These are phyloP conservation scores for Talaromyces amestolkiae DNA, from an alignment of 2,329 filamentous ascomycete genomes.

Conservation along the genomic window DNA sequence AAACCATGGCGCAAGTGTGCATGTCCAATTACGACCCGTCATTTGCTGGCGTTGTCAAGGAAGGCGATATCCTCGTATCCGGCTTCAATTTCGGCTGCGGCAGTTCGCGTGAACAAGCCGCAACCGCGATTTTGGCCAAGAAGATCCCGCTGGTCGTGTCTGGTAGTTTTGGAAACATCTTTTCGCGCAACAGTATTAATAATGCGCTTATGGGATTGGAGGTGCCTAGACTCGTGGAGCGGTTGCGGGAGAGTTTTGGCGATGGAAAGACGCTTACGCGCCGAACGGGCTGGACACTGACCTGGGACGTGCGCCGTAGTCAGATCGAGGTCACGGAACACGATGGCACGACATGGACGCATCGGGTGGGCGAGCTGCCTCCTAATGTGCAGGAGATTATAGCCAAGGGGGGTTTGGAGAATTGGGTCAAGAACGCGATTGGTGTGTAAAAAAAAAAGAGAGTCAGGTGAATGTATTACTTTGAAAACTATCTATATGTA, in stretches of 20 bases:
- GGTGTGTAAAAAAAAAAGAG: conserved; percentile 20
- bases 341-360: conserved; percentile 66
- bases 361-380: conserved; percentile 79
- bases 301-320: conserved; percentile 75
- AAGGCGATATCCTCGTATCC: conserved; percentile 71
- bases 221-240: conserved; percentile 36
- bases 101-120: conserved; percentile 69
- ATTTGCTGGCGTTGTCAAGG: conserved; percentile 32
- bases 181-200: conserved; percentile 54
- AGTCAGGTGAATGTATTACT: background rate
- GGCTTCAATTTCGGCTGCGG: conserved; percentile 91
- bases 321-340: conserved; percentile 69
- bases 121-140: conserved; percentile 80
- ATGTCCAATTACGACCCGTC: conserved; percentile 88
- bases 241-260: conserved; percentile 34
- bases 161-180: conserved; percentile 82
- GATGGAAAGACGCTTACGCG: conserved; percentile 60
- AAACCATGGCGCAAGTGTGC: conserved; percentile 82
- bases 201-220: conserved; percentile 43
- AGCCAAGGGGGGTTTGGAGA: conserved; percentile 72
- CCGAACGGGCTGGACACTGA: conserved; percentile 77
- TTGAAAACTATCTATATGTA: background rate
- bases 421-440: conserved; percentile 76
- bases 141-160: conserved; percentile 76
- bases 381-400: conserved; percentile 86